phyloP scores from a whole-genome alignment of 805 yeast species.

The Isabelozyma gotoi region DNA sequence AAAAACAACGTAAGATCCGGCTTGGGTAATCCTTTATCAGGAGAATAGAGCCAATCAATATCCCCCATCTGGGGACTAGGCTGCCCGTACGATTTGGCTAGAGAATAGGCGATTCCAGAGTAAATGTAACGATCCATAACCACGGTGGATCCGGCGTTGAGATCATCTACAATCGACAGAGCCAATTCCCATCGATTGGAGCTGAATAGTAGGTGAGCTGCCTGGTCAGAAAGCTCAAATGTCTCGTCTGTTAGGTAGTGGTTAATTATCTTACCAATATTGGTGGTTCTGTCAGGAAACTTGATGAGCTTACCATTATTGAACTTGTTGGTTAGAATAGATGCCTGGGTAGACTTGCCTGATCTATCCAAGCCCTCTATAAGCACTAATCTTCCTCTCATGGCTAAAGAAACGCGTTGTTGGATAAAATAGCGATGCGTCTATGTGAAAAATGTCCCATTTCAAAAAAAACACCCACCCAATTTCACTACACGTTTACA shows the following conservation, averaged over 20 bases:
- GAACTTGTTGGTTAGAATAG: slow-evolving; percentile 27
- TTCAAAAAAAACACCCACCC: not conserved
- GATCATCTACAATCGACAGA: slow-evolving; percentile 40
- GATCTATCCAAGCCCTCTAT: slow-evolving; percentile 94
- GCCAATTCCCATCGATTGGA: slow-evolving; percentile 94
- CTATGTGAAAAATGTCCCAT: not conserved
- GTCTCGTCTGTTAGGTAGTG: slow-evolving; percentile 57
- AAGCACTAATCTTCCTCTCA: slow-evolving; percentile 72
- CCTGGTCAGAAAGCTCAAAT: slow-evolving; percentile 63
- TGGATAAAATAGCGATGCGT: not conserved
- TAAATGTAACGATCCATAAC: slow-evolving; percentile 86
- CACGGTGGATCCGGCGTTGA: slow-evolving; percentile 56
- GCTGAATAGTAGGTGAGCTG: slow-evolving; percentile 83
- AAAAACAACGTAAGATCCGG: slow-evolving; percentile 86
- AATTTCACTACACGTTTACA: not conserved
- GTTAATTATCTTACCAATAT: slow-evolving; percentile 77
- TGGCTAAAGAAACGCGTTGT: slow-evolving; percentile 2
- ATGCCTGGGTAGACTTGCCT: slow-evolving; percentile 85
- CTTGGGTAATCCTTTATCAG: slow-evolving; percentile 80
- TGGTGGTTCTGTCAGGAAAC: slow-evolving; percentile 87
- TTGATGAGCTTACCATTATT: slow-evolving; percentile 46
- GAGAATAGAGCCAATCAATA: slow-evolving; percentile 73
- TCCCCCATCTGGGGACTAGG: slow-evolving; percentile 29
- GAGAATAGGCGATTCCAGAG: slow-evolving; percentile 90
- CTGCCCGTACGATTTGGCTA: slow-evolving; percentile 66